These are phyloP conservation scores for Backusella morwellensis DNA, from an alignment of 192 early-diverging fungal species.

Conservation along the genomic window DNA sequence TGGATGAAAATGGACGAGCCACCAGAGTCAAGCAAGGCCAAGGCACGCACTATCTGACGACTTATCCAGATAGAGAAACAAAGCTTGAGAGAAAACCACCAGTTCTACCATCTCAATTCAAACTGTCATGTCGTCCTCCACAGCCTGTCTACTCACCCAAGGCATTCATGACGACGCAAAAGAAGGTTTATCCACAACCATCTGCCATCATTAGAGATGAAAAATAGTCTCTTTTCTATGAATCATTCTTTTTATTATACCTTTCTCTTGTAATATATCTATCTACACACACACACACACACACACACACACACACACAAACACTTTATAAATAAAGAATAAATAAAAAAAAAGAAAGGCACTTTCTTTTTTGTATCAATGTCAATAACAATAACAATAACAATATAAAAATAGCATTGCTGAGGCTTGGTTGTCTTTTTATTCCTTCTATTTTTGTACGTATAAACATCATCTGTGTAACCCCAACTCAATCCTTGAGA, in stretches of 20 bases:
- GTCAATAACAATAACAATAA: conserved; percentile 8
- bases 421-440: neutral
- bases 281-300: neutral
- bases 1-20: conserved; percentile 22
- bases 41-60: conserved; percentile 21
- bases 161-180: neutral
- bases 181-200: conserved; percentile 5
- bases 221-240: neutral
- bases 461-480: neutral
- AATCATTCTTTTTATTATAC: neutral
- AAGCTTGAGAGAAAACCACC: conserved; percentile 19
- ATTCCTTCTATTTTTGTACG: neutral
- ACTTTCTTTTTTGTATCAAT: conserved; percentile 1
- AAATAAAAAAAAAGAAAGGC: neutral
- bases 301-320: neutral
- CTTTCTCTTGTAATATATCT: neutral
- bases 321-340: neutral
- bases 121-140: neutral
- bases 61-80: conserved; percentile 19
- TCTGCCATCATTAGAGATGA: neutral
- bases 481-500: conserved; percentile 1
- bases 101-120: neutral
- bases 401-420: conserved; percentile 1
- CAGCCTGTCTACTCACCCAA: neutral
- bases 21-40: conserved; percentile 14